Base-by-base conservation (phyloP, 1,284 basidiomycete species). In the Ustilago nuda region DNA sequence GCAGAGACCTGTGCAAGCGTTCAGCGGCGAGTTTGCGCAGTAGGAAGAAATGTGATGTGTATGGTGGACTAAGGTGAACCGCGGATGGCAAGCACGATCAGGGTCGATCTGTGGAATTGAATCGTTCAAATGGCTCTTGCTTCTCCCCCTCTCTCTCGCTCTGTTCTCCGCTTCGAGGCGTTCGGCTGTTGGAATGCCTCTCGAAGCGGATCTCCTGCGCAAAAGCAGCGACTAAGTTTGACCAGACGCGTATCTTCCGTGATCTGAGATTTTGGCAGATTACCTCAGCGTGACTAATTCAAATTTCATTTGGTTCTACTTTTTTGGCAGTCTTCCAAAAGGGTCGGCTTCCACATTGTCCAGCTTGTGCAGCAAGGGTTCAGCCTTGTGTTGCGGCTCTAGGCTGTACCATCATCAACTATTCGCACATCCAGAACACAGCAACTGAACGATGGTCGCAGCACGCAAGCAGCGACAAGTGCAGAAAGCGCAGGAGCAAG, bases 401-500 rank as follows among this genome's bases (percentile, higher is more conserved):
- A 2, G 3, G 7, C 36, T 11, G 9, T 12, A 12, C 17, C 55
- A 39, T 35, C 43, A 30, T 15, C 36, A 19, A 1, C 8, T 27
- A 17, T 19, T n/a, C 36, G n/a, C 9, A 54, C 33, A 12, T 4
- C 33, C 7, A n/a, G 17, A 15, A 48, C 41, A 12, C 32, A 17
- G 23, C 7, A 3, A 30, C 13, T 8, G 2, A 9, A 53, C 6
- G 45, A 76, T 76, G 73, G 68, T 64, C 4, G 61, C 73, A 27
- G 56, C 73, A 43, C 64, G 62, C 8, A 64, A 53, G 30, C 68
- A 67, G 52, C 37, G 53, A 27, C 68, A 76, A 50, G 61, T 65
- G 15, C 65, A 71, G 36, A 76, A 76, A 68, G 51, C 64, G 45
- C 73, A 76, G 48, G 73, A 76, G 65, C 67, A 76, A 65, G 68